phyloP scores from a whole-genome alignment of 768 basidiomycete species.

The Phaffia australis region DNA sequence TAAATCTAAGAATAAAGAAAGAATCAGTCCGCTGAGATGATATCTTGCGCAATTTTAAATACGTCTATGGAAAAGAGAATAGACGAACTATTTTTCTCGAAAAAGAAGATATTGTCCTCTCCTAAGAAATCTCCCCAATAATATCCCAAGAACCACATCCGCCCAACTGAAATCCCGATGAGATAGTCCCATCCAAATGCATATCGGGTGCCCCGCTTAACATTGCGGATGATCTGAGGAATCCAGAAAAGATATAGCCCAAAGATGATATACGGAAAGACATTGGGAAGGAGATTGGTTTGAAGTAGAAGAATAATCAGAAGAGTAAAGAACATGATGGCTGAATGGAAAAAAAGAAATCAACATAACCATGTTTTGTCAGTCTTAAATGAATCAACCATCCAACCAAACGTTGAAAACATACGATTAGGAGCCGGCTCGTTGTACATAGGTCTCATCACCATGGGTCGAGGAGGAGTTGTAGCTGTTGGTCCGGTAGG shows the following conservation, averaged over 20 bases:
- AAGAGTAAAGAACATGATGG: conserved; percentile 3
- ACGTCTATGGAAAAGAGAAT: no score
- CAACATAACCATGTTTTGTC: no score
- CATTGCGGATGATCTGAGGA: conserved; percentile 21
- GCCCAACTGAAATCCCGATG: conserved; percentile 1
- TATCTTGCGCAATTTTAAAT: no score
- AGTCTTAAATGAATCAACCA: no score
- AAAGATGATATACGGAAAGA: conserved; percentile 22
- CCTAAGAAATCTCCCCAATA: conserved; percentile 5
- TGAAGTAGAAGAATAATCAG: conserved; percentile 20
- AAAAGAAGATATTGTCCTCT: conserved; percentile 20
- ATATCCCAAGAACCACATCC: conserved; percentile 6
- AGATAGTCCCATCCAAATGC: conserved; percentile 22
- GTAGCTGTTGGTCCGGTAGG: conserved; percentile 1
- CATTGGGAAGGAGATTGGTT: conserved; percentile 10
- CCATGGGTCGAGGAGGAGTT: not conserved
- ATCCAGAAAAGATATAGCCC: conserved; percentile 14
- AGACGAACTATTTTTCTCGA: conserved; percentile 21
- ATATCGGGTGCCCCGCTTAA: not conserved
- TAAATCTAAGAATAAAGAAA: not conserved
- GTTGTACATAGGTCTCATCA: not conserved
- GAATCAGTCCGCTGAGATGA: not conserved
- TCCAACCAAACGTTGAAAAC: not conserved
- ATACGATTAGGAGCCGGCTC: not conserved
- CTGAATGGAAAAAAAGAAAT: not conserved